Evolutionary conservation across 2,329 filamentous ascomycete genomes (phyloP).

Genomic region (Keithomyces neogunnii): DNA sequence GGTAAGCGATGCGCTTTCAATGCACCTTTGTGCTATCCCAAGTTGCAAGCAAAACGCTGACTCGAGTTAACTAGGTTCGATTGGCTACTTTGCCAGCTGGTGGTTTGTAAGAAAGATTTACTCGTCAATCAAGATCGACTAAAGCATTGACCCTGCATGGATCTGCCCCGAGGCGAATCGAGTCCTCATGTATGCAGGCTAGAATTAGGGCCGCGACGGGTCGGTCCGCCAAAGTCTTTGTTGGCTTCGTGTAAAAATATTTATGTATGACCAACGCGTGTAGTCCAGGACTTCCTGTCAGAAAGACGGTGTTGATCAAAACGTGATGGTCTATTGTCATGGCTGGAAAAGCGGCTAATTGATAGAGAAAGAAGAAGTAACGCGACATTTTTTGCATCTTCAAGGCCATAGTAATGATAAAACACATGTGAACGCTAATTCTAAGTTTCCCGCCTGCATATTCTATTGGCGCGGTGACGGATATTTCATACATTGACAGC

Average conservation of each 20-base stretch:
- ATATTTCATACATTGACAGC: background rate
- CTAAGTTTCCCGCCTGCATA: background rate
- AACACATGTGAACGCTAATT: background rate
- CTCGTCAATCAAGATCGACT: constrained; percentile 96
- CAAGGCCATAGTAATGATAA: background rate
- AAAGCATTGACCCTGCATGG: constrained; percentile 12
- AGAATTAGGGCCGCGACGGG: background rate
- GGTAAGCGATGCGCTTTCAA: constrained; percentile 47
- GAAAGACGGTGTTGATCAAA: background rate
- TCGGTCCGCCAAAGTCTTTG: background rate
- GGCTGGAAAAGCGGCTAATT: background rate
- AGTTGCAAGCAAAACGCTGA: constrained; percentile 58
- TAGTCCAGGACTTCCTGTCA: constrained; percentile 6
- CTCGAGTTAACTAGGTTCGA: constrained; percentile 56
- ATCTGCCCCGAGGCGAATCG: background rate
- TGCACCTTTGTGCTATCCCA: constrained; percentile 70
- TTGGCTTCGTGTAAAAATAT: constrained; percentile 17
- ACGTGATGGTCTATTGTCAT: background rate
- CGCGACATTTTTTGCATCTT: background rate
- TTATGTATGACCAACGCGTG: constrained; percentile 22
- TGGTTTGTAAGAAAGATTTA: constrained; percentile 92
- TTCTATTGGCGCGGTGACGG: background rate
- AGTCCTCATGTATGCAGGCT: background rate
- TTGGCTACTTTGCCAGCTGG: constrained; percentile 94
- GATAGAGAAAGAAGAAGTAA: constrained; percentile 2